Evolutionary conservation across 352 stramenopile species (phyloP).

Genomic region (Thalassiosira gravida): DNA sequence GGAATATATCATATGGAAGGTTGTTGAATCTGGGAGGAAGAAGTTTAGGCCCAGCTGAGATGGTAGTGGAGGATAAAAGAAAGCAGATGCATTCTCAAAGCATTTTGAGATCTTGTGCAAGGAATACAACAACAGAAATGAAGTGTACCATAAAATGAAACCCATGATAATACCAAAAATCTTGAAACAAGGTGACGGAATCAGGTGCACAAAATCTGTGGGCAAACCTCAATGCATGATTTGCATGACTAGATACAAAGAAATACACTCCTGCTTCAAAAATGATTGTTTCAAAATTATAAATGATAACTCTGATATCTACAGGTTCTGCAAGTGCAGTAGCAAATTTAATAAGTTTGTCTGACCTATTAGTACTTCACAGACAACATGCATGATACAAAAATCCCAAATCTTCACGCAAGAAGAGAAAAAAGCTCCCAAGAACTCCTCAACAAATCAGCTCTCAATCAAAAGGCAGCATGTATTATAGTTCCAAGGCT

Average conservation of each 20-base stretch:
- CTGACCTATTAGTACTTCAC: slow-evolving; percentile 10
- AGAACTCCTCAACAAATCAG: too few relatives aligned
- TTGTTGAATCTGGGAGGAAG: neutral
- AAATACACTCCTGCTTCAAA: neutral
- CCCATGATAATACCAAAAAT: neutral
- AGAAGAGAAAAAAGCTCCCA: too few relatives aligned
- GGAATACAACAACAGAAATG: slow-evolving; percentile 1
- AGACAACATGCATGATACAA: slow-evolving; percentile 27
- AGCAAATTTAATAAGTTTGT: slow-evolving; percentile 9
- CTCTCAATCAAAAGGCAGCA: too few relatives aligned
- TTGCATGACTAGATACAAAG: neutral
- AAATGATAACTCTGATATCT: slow-evolving; percentile 12
- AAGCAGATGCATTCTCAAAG: slow-evolving; percentile 1
- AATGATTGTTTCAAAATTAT: neutral
- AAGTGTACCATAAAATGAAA: neutral
- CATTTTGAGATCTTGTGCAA: slow-evolving; percentile 4
- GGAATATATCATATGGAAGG: slow-evolving; percentile 8
- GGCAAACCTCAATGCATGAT: neutral
- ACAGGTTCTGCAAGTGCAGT: slow-evolving; percentile 6
- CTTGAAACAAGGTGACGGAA: neutral
- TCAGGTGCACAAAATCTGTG: neutral
- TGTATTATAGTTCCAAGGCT: too few relatives aligned
- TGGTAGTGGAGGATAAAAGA: neutral
- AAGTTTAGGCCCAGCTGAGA: neutral
- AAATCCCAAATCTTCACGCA: slow-evolving; percentile 7